Evolutionary conservation across 768 basidiomycete genomes (phyloP).

Genomic region (Dentipellis fragilis): DNA sequence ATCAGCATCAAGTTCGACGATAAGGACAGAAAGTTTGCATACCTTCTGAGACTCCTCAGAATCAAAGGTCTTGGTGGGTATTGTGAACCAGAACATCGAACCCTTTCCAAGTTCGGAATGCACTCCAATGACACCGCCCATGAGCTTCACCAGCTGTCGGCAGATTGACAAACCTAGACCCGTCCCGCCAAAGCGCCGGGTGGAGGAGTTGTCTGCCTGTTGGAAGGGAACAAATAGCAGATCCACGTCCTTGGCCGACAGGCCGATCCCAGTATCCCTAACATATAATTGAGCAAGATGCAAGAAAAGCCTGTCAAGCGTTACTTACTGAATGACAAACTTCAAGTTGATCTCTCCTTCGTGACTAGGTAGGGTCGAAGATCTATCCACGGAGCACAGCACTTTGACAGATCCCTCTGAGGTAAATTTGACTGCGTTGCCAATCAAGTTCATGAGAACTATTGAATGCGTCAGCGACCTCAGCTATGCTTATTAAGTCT

Average conservation of each 20-base stretch:
- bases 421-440: constrained; percentile 72
- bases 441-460: constrained; percentile 69
- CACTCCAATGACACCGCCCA: constrained; percentile 66
- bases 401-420: constrained; percentile 53
- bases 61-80: constrained; percentile 51
- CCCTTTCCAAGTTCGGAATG: constrained; percentile 54
- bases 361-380: constrained; percentile 9
- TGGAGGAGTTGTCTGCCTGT: constrained; percentile 72
- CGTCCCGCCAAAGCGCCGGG: constrained; percentile 70
- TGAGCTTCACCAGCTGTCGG: constrained; percentile 63
- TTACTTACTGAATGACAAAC: constrained; percentile 46
- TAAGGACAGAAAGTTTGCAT: background rate
- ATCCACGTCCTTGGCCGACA: constrained; percentile 56
- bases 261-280: constrained; percentile 58
- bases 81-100: constrained; percentile 65
- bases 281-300: constrained; percentile 20
- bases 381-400: constrained; percentile 43
- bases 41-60: constrained; percentile 52
- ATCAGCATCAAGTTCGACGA: background rate
- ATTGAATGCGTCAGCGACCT: too few species aligned
- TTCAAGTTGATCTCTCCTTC: constrained; percentile 41
- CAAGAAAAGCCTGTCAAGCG: constrained; percentile 13
- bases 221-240: constrained; percentile 67
- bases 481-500: too few species aligned
- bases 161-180: constrained; percentile 69